phyloP scores from a whole-genome alignment of 2,329 filamentous ascomycete species.

The Paracoccidioides lutzii region DNA sequence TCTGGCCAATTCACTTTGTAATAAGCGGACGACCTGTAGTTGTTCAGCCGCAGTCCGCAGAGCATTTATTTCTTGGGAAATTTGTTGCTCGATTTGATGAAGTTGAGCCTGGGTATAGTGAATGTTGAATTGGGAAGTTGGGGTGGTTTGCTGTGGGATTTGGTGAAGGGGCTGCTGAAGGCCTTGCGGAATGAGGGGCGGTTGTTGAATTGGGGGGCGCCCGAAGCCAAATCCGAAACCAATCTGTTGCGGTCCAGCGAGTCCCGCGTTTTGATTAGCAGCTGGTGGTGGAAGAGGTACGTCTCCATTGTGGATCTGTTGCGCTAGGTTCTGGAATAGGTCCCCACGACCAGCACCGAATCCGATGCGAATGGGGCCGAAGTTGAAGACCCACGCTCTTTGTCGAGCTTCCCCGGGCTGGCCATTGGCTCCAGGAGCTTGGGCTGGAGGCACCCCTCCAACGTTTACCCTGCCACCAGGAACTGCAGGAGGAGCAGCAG shows the following conservation, averaged over 20 bases:
- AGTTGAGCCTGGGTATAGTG: slow-evolving; percentile 45
- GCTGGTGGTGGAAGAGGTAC: slow-evolving; percentile 25
- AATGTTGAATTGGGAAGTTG: slow-evolving; percentile 10
- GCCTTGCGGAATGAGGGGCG: slow-evolving; percentile 9
- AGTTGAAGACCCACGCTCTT: slow-evolving; percentile 52
- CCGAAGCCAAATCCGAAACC: slow-evolving; percentile 32
- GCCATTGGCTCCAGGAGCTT: slow-evolving; percentile 20
- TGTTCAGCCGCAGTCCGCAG: slow-evolving; percentile 55
- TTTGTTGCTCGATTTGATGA: slow-evolving; percentile 52
- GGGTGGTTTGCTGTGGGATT: slow-evolving; percentile 5
- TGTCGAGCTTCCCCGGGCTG: slow-evolving; percentile 26
- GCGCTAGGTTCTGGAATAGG: slow-evolving; percentile 51
- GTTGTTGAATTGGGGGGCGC: slow-evolving; percentile 16
- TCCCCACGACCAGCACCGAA: slow-evolving; percentile 52
- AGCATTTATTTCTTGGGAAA: slow-evolving; percentile 53
- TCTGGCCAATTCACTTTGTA: slow-evolving; percentile 55
- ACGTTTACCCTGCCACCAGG: background rate
- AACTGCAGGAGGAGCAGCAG: slow-evolving; percentile 1
- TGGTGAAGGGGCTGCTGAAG: slow-evolving; percentile 7
- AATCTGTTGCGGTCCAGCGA: slow-evolving; percentile 23
- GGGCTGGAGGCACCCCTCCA: slow-evolving; percentile 12
- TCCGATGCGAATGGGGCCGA: slow-evolving; percentile 62
- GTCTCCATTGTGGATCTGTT: slow-evolving; percentile 44
- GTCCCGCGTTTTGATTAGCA: slow-evolving; percentile 12
- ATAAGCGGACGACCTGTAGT: slow-evolving; percentile 51